Conservation (phyloP, 169 alveolate genomes). For the Pseudocohnilembus persalinus region DNA sequence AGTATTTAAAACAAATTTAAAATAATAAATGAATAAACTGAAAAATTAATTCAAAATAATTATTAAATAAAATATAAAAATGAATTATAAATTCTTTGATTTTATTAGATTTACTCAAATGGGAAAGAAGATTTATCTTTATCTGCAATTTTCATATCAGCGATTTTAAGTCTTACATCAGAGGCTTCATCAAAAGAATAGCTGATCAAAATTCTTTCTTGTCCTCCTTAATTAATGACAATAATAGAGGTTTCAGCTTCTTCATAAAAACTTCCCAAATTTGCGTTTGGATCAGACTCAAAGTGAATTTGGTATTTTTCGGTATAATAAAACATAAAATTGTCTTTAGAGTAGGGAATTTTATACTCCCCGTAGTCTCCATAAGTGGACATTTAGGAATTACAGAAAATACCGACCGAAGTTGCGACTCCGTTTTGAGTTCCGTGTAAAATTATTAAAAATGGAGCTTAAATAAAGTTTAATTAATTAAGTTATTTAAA, state of each 20-base stretch:
- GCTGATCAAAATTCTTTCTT: neutral
- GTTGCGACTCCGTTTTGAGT: neutral
- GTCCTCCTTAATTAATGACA: neutral
- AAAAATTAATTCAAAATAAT: no score
- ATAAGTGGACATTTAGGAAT: neutral
- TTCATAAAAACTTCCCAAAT: neutral
- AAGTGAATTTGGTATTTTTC: conserved; percentile 14
- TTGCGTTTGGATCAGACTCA: neutral
- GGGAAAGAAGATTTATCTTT: neutral
- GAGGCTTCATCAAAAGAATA: neutral
- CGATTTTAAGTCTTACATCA: neutral
- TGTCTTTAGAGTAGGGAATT: conserved; percentile 3
- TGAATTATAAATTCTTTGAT: no score
- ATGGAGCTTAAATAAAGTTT: neutral
- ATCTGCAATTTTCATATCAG: neutral
- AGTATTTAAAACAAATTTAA: no score
- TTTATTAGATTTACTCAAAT: neutral
- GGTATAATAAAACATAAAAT: conserved; percentile 18
- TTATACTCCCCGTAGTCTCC: neutral
- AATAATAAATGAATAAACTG: no score
- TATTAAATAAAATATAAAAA: no score
- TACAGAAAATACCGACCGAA: neutral
- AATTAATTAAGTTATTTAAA: no score
- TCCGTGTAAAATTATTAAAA: neutral
- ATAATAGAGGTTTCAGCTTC: neutral